Evolutionary conservation across 768 basidiomycete species (phyloP).

Genomic region (Russula sp.): DNA sequence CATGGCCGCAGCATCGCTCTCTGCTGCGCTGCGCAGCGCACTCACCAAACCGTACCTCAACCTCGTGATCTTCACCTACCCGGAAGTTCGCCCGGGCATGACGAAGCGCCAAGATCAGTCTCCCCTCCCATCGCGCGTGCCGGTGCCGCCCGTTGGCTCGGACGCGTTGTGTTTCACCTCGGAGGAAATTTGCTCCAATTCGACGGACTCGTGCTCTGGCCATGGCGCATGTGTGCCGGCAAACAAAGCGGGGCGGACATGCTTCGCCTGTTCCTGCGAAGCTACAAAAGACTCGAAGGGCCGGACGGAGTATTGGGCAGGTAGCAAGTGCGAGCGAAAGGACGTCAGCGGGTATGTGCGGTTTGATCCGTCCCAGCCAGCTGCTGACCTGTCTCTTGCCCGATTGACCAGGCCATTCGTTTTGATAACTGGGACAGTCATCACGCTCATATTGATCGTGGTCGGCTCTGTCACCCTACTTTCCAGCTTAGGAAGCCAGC

Average conservation of each 20-base stretch:
- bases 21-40: slow-evolving; percentile 41
- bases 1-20: slow-evolving; percentile 41
- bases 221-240: slow-evolving; percentile 60
- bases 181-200: slow-evolving; percentile 49
- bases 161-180: slow-evolving; percentile 58
- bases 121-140: slow-evolving; percentile 43
- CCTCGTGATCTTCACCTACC: slow-evolving; percentile 51
- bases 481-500: slow-evolving; percentile 51
- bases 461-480: slow-evolving; percentile 64
- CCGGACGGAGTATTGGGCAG: slow-evolving; percentile 67
- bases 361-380: not conserved
- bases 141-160: slow-evolving; percentile 48
- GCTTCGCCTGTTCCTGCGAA: slow-evolving; percentile 43
- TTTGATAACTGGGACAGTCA: slow-evolving; percentile 60
- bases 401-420: slow-evolving; percentile 57
- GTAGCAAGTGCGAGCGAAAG: slow-evolving; percentile 67
- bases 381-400: slow-evolving; percentile 3
- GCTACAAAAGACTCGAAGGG: slow-evolving; percentile 47
- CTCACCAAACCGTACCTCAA: slow-evolving; percentile 37
- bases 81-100: slow-evolving; percentile 23
- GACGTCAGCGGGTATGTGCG: slow-evolving; percentile 71
- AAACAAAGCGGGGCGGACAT: slow-evolving; percentile 50
- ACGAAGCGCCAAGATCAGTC: slow-evolving; percentile 37
- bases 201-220: slow-evolving; percentile 63
- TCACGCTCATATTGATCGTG: slow-evolving; percentile 58